Conservation (phyloP, 768 basidiomycete genomes). For the Pilatotrama ljubarskyi region DNA sequence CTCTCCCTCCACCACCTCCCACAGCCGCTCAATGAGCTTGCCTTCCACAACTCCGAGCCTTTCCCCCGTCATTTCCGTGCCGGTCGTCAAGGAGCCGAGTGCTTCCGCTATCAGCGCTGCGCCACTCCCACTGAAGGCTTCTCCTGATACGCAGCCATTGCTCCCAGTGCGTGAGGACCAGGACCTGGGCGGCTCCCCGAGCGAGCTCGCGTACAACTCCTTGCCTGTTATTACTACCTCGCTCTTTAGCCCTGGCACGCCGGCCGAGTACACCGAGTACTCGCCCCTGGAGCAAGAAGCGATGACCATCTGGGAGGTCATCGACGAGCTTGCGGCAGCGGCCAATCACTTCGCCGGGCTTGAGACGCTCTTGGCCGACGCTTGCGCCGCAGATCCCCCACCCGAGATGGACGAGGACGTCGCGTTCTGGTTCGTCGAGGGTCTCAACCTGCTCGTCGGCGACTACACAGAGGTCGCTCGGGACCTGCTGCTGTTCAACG, state of each 20-base stretch:
- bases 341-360: conserved; percentile 9
- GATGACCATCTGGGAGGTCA: conserved; percentile 16
- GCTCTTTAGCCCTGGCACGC: conserved; percentile 4
- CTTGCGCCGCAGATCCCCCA: neutral
- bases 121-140: neutral
- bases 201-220: neutral
- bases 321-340: conserved; percentile 17
- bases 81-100: conserved; percentile 10
- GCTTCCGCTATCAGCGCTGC: conserved; percentile 2
- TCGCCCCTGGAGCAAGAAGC: conserved; percentile 21
- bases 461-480: conserved; percentile 16
- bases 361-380: conserved; percentile 2
- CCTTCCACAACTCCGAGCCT: conserved; percentile 10
- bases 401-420: conserved; percentile 17
- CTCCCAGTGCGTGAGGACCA: neutral
- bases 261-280: conserved; percentile 14
- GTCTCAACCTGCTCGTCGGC: conserved; percentile 14
- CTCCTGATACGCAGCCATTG: neutral
- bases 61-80: conserved; percentile 7
- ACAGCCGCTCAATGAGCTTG: conserved; percentile 15
- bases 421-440: conserved; percentile 19
- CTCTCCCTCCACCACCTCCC: conserved; percentile 11
- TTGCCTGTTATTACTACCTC: conserved; percentile 12
- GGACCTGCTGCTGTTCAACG: conserved; percentile 18
- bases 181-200: neutral